Conservation (phyloP, 2,329 filamentous ascomycete species). For the Atkinsonella texensis region DNA sequence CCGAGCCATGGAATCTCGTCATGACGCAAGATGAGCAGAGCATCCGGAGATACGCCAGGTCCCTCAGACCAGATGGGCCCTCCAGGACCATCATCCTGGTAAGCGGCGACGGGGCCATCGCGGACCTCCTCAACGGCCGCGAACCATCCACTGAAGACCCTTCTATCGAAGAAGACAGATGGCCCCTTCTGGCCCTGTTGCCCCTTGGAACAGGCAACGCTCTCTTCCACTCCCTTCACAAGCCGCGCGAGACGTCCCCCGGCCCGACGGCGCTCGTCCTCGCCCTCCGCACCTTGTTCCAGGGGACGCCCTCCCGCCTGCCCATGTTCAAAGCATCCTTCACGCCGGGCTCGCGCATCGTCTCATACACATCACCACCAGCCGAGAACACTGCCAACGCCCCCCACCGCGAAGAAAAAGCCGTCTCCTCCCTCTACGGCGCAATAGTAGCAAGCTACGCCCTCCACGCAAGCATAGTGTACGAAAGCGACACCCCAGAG, state of each 20-base stretch:
- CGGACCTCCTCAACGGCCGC: conserved; percentile 64
- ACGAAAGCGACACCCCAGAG: conserved; percentile 75
- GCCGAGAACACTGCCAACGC: not conserved
- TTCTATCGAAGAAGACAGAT: not conserved
- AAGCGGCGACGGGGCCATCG: conserved; percentile 76
- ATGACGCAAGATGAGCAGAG: conserved; percentile 52
- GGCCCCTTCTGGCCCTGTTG: conserved; percentile 39
- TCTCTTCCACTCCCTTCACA: conserved; percentile 50
- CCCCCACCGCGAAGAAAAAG: conserved; percentile 18
- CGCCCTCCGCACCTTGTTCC: conserved; percentile 45
- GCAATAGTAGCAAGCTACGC: conserved; percentile 85
- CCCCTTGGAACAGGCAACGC: conserved; percentile 56
- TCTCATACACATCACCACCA: conserved; percentile 21
- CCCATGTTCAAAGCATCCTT: conserved; percentile 53
- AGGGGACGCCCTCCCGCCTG: conserved; percentile 40
- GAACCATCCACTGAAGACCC: conserved; percentile 8
- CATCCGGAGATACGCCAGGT: conserved; percentile 48
- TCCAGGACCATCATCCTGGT: conserved; percentile 57
- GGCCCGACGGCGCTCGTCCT: conserved; percentile 32
- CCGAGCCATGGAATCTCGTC: conserved; percentile 27
- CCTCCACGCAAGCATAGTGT: conserved; percentile 78
- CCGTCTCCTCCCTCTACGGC: conserved; percentile 44
- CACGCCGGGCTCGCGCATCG: conserved; percentile 41
- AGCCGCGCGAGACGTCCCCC: conserved; percentile 35
- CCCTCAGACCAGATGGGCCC: conserved; percentile 15